Base-by-base conservation (phyloP, 2,329 filamentous ascomycete species). In the Aspergillus neoniger region DNA sequence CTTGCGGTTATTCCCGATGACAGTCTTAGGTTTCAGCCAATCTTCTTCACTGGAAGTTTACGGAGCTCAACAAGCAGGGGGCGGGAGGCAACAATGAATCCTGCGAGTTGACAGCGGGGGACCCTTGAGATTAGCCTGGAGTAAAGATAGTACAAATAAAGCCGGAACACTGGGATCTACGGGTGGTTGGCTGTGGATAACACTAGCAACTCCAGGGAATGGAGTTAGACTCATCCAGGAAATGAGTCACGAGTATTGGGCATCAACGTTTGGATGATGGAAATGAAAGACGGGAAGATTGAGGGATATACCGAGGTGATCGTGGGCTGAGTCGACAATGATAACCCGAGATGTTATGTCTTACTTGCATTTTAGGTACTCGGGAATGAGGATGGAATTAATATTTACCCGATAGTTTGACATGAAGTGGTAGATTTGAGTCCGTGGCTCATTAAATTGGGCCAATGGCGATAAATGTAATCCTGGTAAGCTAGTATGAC, bases 401-500 rank as follows among this genome's bases (percentile, higher is more conserved):
- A 36, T 28, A 21, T 23, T 36, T 12, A 19, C 48, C 41, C 51
- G 49, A 48, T 12, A 19, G 39, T 52, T 52, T 38, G 56, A 55
- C 50, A 55, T 52, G 50, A 38, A 12, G 52, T 47, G 36, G 52
- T 19, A 39, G 58, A 17, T 54, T 17, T 50, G 32, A 50, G 44
- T 43, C 41, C 50, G 55, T 32, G 41, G 48, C 36, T 38, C 55
- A 50, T 17, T 7, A 10, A 30, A 15, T 2, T n/a, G 36, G 23
- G 36, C 56, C 55, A 57, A 60, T 61, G 44, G 55, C 49, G 15
- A 23, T n/a, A 15, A 21, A 38, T 47, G 48, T 23, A 19, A 43
- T 50, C 6, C 38, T 21, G 5, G 56, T 47, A 39, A 54, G 49
- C 39, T 30, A 43, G 36, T 56, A 61, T 65, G 63, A 63, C 53